Percentiles rank a stretch among this genome's conserved stretches.
Conservation (phyloP, 2,329 filamentous ascomycete species). For the Cladosporium sp. region DNA sequence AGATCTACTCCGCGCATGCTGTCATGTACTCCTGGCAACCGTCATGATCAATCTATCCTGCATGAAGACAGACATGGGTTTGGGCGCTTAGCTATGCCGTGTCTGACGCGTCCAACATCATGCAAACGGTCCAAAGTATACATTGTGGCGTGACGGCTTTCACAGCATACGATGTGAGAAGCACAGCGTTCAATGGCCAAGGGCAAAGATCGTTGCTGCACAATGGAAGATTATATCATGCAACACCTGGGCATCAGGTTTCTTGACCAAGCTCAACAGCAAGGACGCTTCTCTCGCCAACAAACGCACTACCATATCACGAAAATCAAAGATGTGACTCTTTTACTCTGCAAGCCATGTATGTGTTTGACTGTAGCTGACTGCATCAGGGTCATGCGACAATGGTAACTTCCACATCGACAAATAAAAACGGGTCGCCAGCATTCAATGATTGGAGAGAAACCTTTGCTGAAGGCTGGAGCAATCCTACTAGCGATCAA, state of each 20-base stretch:
- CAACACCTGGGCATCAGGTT: not conserved
- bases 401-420: not conserved
- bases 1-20: not conserved
- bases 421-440: not conserved
- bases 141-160: not conserved
- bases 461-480: not conserved
- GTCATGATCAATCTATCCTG: not conserved
- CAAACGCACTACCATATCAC: not conserved
- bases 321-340: not conserved
- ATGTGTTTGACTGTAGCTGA: not conserved
- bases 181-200: not conserved
- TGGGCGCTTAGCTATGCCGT: conserved; percentile 1
- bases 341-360: too few relatives aligned
- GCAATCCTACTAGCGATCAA: not conserved
- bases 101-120: not conserved
- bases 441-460: not conserved
- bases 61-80: not conserved
- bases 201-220: not conserved
- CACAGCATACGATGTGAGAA: not conserved
- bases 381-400: not conserved
- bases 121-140: too few relatives aligned
- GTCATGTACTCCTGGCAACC: not conserved
- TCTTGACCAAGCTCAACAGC: not conserved
- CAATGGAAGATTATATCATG: conserved; percentile 5
- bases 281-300: not conserved